Base-by-base conservation (phyloP, 306 rosid genomes). In the Fagus sylvatica region DNA sequence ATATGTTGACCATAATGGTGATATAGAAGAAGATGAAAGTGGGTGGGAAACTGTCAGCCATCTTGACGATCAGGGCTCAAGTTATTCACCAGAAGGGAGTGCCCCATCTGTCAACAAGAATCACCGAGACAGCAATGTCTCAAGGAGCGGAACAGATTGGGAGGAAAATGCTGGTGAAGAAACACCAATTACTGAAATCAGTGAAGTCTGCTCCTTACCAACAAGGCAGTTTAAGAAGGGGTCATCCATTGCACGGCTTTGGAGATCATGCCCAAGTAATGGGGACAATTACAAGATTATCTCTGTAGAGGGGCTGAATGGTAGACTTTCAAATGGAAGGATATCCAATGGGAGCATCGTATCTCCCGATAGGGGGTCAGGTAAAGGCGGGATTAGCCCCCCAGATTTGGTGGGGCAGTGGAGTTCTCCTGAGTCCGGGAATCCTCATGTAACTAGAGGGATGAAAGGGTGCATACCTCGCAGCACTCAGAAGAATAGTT, bases 1-100 rank as follows among this genome's bases (percentile, higher is more conserved):
- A 57, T 91, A 51, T 67, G 48, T 82, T 67, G 90, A 86, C 76
- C 87, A 87, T 41, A 85, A 87, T 61, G 88, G 88, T 54, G 97
- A 92, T 34, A 55, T 90, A 40, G 97, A 91, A 69, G 96, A 90
- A 55, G 97, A 94, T 72, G 98, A 90, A 81, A 94, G 98, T 85
- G 98, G 97, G 77, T 94, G 98, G 98, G 98, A 94, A 85, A 94
- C 97, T 12, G 97, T 85, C 48, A 94, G 98, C 87, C 96, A 90
- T 77, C 60, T 76, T 28, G 98, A 94, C 79, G 97, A 94, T 81
- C 96, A 94, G 86, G 96, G 91, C 75, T 94, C 98, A 13, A 86
- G 92, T 85, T 88, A 71, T 83, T 92, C 97, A 39, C 93, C 82
- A 0, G 97, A 89, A 72, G 97, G 94, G 76, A 91, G 93, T 77